Evolutionary conservation across 2,329 filamentous ascomycete genomes (phyloP), one percentile per base, ranked within the genome.

Genomic region (Aulographum hederae): DNA sequence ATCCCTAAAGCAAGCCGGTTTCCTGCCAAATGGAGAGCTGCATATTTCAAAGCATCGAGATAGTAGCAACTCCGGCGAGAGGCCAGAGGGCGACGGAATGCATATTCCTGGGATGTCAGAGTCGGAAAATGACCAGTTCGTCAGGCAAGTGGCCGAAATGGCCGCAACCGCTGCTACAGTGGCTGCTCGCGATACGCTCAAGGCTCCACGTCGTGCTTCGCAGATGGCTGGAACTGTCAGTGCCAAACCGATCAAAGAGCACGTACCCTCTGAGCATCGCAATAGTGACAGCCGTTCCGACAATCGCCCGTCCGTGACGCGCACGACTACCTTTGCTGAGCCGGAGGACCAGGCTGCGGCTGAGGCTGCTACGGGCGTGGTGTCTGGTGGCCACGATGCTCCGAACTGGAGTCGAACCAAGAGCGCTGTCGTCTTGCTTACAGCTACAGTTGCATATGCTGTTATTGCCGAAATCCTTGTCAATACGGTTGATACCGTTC

Each of bases 381-480:
- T n/a, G n/a, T n/a, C n/a, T n/a, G 80, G 79, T 28, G 85, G 86
- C 1, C 91, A 98, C 45, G 89, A 98, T 53, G 89, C 89, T n/a
- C 89, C 89, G 4, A 98, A 98, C 51, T 98, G 89, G 89, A 81
- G 86, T 45, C 75, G 84, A 38, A 69, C 67, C 32, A 95, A 95
- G 67, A 93, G 82, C 61, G 68, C 82, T 2, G 62, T 94, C 29
- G 86, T 98, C 36, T 63, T 98, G 10, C 71, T 95, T 41, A 76
- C 72, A 2, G 86, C 91, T 3, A 98, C 89, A 0, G 46, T 95
- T 11, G 66, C 93, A 10, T 98, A 98, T 50, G 89, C 91, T n/a
- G 61, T 95, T 23, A 92, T 98, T 49, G 89, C 89, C 5, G 89
- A 98, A 53, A 94, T 98, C 33, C 60, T 98, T 4, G 91, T 98